A percentile compares a stretch with the other conserved stretches of the same genome.
These are phyloP conservation scores for Aureobasidium sp. DNA, from an alignment of 2,329 filamentous ascomycete species.

Conservation along the genomic window DNA sequence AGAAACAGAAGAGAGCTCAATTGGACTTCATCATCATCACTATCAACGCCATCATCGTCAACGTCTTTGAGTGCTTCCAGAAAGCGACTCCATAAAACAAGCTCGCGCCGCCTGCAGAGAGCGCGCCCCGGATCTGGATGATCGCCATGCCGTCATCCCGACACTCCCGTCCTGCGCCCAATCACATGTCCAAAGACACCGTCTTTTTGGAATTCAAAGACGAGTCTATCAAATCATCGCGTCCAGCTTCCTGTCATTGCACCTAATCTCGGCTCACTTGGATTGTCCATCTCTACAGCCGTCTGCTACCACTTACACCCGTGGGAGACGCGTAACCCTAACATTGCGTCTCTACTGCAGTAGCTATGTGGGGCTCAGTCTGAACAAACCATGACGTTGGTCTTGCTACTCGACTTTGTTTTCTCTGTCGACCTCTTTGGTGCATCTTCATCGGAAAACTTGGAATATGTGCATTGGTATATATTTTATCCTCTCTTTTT, in stretches of 20 bases:
- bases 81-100: conserved; percentile 8
- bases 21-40: not conserved
- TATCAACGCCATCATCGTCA: conserved; percentile 7
- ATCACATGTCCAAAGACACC: not conserved
- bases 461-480: not conserved
- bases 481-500: not conserved
- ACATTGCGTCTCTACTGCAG: not conserved
- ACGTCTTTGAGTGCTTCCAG: not conserved
- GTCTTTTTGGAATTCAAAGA: not conserved
- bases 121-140: not conserved
- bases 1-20: not conserved
- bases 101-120: not conserved
- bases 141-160: conserved; percentile 5
- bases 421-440: not conserved
- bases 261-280: not conserved
- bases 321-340: not conserved
- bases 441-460: not conserved
- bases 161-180: not conserved
- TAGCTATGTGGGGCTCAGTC: not conserved
- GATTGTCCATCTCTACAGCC: not conserved
- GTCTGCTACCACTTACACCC: not conserved
- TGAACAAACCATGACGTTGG: not conserved
- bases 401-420: not conserved
- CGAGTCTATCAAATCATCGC: not conserved
- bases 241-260: not conserved